phyloP scores from a whole-genome alignment of 2,329 filamentous ascomycete genomes.

The Plenodomus lindquistii region DNA sequence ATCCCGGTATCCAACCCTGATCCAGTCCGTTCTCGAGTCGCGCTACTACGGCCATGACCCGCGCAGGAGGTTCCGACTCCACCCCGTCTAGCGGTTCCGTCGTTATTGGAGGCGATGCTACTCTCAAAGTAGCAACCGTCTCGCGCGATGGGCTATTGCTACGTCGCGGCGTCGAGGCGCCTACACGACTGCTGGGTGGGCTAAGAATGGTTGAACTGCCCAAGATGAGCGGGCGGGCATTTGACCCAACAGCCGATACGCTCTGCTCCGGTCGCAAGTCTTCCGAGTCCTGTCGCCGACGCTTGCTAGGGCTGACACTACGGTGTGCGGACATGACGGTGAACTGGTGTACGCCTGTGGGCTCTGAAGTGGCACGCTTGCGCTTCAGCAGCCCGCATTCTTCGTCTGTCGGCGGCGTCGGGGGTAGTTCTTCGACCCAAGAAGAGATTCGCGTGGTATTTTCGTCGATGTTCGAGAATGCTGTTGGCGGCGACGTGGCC shows the following conservation, averaged over 20 bases:
- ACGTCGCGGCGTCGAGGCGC: constrained; percentile 7
- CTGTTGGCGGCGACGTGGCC: not conserved
- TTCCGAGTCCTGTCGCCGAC: constrained; percentile 5
- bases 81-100: too few relatives aligned
- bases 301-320: constrained; percentile 5
- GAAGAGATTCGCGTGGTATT: constrained; percentile 3
- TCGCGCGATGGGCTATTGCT: constrained; percentile 10
- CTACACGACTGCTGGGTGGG: constrained; percentile 6
- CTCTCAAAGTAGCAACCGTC: constrained; percentile 9
- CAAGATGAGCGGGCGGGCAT: constrained; percentile 8
- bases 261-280: constrained; percentile 9
- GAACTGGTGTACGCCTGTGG: constrained; percentile 4
- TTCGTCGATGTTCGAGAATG: not conserved
- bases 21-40: constrained; percentile 10
- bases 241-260: constrained; percentile 6
- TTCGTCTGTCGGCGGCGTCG: constrained; percentile 5
- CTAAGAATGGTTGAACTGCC: constrained; percentile 5
- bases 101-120: constrained; percentile 7
- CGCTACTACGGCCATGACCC: constrained; percentile 10
- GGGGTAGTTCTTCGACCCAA: constrained; percentile 5
- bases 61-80: constrained; percentile 5
- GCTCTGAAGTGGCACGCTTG: constrained; percentile 7
- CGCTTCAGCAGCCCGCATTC: constrained; percentile 3
- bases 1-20: constrained; percentile 9
- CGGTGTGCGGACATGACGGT: constrained; percentile 6